Evolutionary conservation across 148 eudicot species (phyloP).

Genomic region (Heliosperma pusillum): DNA sequence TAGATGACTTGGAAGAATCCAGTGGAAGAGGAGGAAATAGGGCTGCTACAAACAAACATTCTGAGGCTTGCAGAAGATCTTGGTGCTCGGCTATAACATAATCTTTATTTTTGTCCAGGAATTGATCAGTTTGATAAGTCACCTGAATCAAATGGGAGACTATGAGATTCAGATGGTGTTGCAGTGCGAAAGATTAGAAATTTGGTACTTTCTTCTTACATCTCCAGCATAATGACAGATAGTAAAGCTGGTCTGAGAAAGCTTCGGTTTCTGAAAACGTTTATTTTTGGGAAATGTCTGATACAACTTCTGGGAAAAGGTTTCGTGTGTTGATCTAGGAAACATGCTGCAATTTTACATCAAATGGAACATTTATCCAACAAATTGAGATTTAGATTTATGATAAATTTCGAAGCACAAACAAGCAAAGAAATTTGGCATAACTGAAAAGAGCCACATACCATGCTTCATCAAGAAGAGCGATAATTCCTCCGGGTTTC

Average conservation of each 20-base stretch:
- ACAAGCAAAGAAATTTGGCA: slow-evolving; percentile 4
- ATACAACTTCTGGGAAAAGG: slow-evolving; percentile 97
- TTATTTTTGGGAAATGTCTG: slow-evolving; percentile 78
- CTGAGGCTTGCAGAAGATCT: slow-evolving; percentile 84
- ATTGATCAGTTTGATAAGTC: slow-evolving; percentile 82
- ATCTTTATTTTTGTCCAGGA: slow-evolving; percentile 98
- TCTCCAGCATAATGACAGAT: slow-evolving; percentile 97
- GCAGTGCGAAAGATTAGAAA: neutral
- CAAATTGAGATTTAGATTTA: neutral
- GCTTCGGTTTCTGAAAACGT: slow-evolving; percentile 94
- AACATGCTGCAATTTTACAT: slow-evolving; percentile 74
- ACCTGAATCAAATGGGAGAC: slow-evolving; percentile 49
- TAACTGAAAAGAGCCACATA: slow-evolving; percentile 26
- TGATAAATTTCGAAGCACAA: slow-evolving; percentile 1
- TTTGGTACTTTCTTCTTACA: slow-evolving; percentile 38
- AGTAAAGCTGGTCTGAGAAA: slow-evolving; percentile 95
- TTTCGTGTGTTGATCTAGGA: slow-evolving; percentile 98
- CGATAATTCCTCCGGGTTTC: slow-evolving; percentile 99
- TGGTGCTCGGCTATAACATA: slow-evolving; percentile 99
- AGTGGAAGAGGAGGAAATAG: slow-evolving; percentile 87
- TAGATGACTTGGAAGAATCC: slow-evolving; percentile 93
- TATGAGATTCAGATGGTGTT: slow-evolving; percentile 11
- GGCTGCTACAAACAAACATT: slow-evolving; percentile 80
- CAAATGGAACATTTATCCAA: slow-evolving; percentile 9
- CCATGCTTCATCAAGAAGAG: slow-evolving; percentile 99